Percentiles rank a stretch among this genome's conserved stretches.
These are phyloP conservation scores for Vanrija sp. DNA, from an alignment of 1,284 basidiomycete genomes.

Conservation along the genomic window DNA sequence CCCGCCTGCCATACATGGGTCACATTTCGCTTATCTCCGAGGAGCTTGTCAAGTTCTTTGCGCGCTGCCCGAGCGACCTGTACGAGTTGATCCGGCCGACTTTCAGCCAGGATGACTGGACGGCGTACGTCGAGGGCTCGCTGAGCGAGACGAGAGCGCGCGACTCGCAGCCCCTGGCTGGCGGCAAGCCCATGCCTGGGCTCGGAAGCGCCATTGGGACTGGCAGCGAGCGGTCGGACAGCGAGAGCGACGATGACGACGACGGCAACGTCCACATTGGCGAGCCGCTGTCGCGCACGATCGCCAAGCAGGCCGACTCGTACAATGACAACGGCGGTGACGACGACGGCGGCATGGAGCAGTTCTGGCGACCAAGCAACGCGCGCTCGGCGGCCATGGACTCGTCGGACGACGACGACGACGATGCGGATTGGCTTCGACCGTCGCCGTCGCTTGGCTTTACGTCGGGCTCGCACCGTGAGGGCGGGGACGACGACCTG, in stretches of 20 bases:
- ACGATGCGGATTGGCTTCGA: conserved; percentile 45
- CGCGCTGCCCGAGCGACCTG: conserved; percentile 80
- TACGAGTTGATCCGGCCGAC: conserved; percentile 60
- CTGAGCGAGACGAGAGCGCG: conserved; percentile 80
- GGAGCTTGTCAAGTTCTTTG: conserved; percentile 52
- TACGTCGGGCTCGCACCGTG: conserved; percentile 9
- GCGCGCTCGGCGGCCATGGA: conserved; percentile 19
- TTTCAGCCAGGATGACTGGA: conserved; percentile 77
- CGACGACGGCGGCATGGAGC: conserved; percentile 26
- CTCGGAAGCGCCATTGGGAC: conserved; percentile 10
- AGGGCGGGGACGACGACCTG: conserved; percentile 26
- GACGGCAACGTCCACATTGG: conserved; percentile 33
- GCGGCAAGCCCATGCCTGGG: conserved; percentile 51
- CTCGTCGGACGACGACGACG: conserved; percentile 43
- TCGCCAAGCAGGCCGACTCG: conserved; percentile 18
- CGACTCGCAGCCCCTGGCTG: conserved; percentile 75
- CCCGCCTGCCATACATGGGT: conserved; percentile 92
- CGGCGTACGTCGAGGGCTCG: conserved; percentile 75
- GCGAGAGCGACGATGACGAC: conserved; percentile 33
- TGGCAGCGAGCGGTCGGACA: conserved; percentile 17
- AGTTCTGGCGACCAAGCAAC: conserved; percentile 16
- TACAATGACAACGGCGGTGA: conserved; percentile 27
- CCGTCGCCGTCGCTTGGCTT: conserved; percentile 12
- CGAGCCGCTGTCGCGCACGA: conserved; percentile 37
- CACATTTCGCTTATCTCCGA: conserved; percentile 79